Base-by-base conservation (phyloP, 192 early-diverging fungal species). In the Entophlyctis helioformis region DNA sequence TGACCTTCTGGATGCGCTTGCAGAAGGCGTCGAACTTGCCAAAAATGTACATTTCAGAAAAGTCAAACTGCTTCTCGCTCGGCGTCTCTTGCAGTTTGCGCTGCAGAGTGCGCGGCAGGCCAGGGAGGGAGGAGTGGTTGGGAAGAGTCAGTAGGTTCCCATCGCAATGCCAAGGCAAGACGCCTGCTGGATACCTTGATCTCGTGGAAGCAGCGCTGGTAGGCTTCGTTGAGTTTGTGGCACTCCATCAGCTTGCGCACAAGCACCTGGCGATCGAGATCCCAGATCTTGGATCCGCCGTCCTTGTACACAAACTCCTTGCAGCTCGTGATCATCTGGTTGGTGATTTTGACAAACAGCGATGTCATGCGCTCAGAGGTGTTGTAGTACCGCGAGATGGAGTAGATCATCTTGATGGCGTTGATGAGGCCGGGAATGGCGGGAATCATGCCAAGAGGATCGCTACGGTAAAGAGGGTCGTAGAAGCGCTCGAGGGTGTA, bases 1-100 rank as follows among this genome's bases (percentile, higher is more conserved):
- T 71, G 22, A 80, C 72, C 39, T 78, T 78, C 56, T 80, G 75
- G 46, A 80, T 74, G 12, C 77, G 67, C 50, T 78, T 78, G 66
- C 77, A 80, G 47, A 80, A 80, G 15, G 77, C 77, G 51, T 80
- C 77, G 48, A 80, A 78, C 49, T 80, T 80, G 25, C 77, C 77
- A 48, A 80, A 80, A 50, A 80, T 78, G 53, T 80, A 78, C 77
- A 78, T 78, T 65, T 78, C 76, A 9, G 66, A 70, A 46, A 78
- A 78, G 52, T 78, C 76, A 43, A 80, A 80, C 36, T 80, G 77
- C 52, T 80, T 80, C 50, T 80, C 77, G 15, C 56, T 42, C 4
- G 75, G 75, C 3, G 69, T 72, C 42, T 80, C 77, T 51, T 73
- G 65, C 12, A 80, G 63, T 45, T 73, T 72, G 26, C 49, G 44